Evolutionary conservation across 257 asterid species (phyloP).

Genomic region (Przewalskia tangutica): DNA sequence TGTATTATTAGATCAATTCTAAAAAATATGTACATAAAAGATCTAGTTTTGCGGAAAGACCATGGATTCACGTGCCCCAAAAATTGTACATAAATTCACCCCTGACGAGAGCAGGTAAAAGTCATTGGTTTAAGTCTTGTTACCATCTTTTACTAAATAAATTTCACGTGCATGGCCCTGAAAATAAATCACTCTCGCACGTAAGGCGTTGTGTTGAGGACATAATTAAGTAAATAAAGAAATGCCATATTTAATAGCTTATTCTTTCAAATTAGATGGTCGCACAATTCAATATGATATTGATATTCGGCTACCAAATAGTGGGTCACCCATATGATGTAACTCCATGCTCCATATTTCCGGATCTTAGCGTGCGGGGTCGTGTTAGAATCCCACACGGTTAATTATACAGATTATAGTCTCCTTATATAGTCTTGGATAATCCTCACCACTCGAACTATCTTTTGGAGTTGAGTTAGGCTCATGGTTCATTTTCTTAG

Average conservation of each 20-base stretch:
- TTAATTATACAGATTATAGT: background rate
- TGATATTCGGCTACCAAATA: background rate
- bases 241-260: background rate
- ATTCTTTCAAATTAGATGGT: background rate
- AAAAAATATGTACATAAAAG: too few relatives aligned
- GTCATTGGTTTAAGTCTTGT: background rate
- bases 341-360: background rate
- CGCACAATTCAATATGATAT: background rate
- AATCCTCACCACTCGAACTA: background rate
- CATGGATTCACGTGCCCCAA: too few relatives aligned
- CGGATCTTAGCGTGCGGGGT: background rate
- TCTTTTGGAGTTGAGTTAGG: background rate
- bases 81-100: too few relatives aligned
- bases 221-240: background rate
- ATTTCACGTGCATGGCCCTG: background rate
- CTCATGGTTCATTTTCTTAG: background rate
- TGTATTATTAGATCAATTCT: too few relatives aligned
- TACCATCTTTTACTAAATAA: background rate
- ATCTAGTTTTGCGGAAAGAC: too few relatives aligned
- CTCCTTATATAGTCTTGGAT: background rate
- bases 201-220: background rate
- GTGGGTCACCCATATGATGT: background rate
- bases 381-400: background rate
- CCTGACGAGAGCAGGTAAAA: too few relatives aligned
- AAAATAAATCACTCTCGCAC: background rate